These are phyloP conservation scores for Colletotrichum sp. DNA, from an alignment of 2,329 filamentous ascomycete species.

Conservation along the genomic window DNA sequence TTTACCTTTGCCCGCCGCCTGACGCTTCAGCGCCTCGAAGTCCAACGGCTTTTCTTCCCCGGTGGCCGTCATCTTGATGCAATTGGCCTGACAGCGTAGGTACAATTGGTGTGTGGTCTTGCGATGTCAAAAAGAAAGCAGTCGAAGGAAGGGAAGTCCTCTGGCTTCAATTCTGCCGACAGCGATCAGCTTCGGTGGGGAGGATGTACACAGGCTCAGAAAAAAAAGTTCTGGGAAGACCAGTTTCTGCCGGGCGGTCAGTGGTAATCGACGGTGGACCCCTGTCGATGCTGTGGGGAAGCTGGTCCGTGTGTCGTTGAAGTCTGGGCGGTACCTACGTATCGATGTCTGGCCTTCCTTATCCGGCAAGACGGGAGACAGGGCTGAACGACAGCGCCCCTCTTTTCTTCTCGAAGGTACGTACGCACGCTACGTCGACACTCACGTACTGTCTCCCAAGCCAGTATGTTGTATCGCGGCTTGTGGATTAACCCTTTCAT, in stretches of 20 bases:
- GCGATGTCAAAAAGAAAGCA: neutral
- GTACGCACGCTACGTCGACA: too few relatives aligned
- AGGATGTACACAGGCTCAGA: neutral
- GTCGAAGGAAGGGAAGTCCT: neutral
- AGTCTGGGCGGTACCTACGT: neutral
- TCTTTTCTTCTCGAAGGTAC: neutral
- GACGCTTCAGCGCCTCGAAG: constrained; percentile 21
- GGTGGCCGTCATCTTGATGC: neutral
- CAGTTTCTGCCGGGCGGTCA: constrained; percentile 36
- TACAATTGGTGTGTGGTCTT: neutral
- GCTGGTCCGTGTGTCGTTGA: neutral
- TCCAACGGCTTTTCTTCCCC: neutral
- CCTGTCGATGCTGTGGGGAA: neutral
- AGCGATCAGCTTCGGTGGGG: constrained; percentile 1
- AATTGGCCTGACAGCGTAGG: neutral
- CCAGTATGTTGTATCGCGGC: neutral
- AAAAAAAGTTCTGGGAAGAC: constrained; percentile 13
- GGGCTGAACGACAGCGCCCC: neutral
- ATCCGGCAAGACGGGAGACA: neutral
- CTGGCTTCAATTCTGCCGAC: neutral
- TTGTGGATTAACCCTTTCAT: neutral
- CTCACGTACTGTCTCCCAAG: neutral
- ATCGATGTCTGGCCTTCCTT: neutral
- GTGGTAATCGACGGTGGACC: neutral
- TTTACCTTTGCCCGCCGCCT: constrained; percentile 4